Base-by-base conservation (phyloP, 306 rosid species). In the Pyrus bretschneideri region DNA sequence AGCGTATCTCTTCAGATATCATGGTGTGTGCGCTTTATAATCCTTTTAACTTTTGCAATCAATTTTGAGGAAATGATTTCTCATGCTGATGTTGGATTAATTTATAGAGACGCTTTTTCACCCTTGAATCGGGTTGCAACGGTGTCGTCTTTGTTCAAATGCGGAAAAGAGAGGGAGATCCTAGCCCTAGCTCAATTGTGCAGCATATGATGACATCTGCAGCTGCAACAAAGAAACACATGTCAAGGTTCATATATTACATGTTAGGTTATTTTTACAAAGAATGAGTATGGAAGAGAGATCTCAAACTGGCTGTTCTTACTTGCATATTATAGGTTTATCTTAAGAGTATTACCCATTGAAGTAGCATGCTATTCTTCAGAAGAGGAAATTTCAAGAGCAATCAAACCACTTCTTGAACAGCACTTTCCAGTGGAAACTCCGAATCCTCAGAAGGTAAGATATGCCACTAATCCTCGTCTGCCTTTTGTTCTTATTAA, bases 291-390 rank as follows among this genome's bases (percentile, higher is more conserved):
- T 29, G 44, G 65, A 77, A 80, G 44, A 80, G 35, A 80, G 33
- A 72, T 40, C 69, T 60, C 69, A 73, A 44, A 44, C 44, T 19
- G 30, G 69, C 40, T 86, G 40, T 27, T 80, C 23, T 78, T 21
- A 79, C 45, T n/a, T 61, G 25, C 69, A 64, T 64, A 18, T 11
- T 73, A 15, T 81, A 95, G 99, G 99, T 95, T 92, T 83, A 84
- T 95, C 83, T 81, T 95, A 79, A 87, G 99, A 81, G 87, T 95
- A 12, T 86, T 95, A 81, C 99, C 99, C 29, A 76, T 95, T 52
- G 97, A 95, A 86, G 89, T 88, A 63, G 70, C 97, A 11, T 95
- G 99, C 89, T 95, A 95, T 86, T 93, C 99, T 76, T 95, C 97
- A 63, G 95, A 90, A 83, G 98, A 95, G 80, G 98, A 95, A 72